Conservation (phyloP, 2,329 filamentous ascomycete genomes). For the Fusarium nanum region DNA sequence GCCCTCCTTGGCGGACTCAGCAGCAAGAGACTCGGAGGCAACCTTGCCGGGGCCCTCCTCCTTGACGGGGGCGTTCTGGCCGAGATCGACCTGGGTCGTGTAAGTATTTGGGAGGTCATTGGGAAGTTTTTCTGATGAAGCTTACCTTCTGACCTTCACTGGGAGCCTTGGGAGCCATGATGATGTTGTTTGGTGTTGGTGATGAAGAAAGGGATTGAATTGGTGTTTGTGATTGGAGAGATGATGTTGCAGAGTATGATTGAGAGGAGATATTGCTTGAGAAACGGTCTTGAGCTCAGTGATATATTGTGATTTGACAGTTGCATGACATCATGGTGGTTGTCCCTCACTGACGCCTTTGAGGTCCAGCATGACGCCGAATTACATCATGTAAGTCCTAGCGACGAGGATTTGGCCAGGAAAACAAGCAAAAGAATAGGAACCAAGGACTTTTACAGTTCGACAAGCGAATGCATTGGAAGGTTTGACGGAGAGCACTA, state of each 20-base stretch:
- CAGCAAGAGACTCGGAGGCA: constrained; percentile 77
- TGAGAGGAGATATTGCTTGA: background rate
- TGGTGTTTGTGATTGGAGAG: background rate
- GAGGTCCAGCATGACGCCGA: constrained; percentile 32
- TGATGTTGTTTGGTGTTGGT: constrained; percentile 2
- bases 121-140: background rate
- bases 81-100: constrained; percentile 57
- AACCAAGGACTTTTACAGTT: constrained; percentile 4
- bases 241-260: background rate
- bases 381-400: constrained; percentile 39
- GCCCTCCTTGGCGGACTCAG: constrained; percentile 71
- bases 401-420: constrained; percentile 3
- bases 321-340: constrained; percentile 38
- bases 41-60: constrained; percentile 74
- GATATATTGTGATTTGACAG: constrained; percentile 23
- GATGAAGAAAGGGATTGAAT: background rate
- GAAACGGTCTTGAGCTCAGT: constrained; percentile 13
- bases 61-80: constrained; percentile 61
- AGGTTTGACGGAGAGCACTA: constrained; percentile 19
- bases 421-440: constrained; percentile 5
- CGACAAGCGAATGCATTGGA: constrained; percentile 11
- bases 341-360: constrained; percentile 22
- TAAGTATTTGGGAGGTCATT: constrained; percentile 7
- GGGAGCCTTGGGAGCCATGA: constrained; percentile 39
- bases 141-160: constrained; percentile 43